Base-by-base conservation (phyloP, 2,329 filamentous ascomycete genomes). In the Verticillium isaacii region DNA sequence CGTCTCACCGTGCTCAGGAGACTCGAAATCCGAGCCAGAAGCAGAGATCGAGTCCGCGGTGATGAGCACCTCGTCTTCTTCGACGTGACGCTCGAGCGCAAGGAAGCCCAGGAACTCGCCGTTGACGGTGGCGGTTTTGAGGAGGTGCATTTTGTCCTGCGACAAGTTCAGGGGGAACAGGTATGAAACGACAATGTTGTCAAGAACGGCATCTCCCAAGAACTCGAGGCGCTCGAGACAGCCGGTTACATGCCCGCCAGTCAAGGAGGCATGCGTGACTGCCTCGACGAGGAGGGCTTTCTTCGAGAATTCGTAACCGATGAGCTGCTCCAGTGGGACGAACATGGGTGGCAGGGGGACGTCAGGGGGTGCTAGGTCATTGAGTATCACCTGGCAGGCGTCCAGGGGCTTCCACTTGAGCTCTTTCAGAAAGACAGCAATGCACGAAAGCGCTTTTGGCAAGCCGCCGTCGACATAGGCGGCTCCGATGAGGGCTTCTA, bases 401-500 rank as follows among this genome's bases (percentile, higher is more conserved):
- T 75, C 71, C 0, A 85, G 72, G n/a, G 77, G 71, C 29, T 73
- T 71, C 87, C 86, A 90, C 9, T 78, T 62, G 1, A 83, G 71
- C 58, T 89, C 82, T 0, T 83, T 82, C 1, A 96, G 72, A 66
- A 97, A 89, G 1, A 88, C 71, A 3, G 81, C 78, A 14, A 95
- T 81, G 71, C 89, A 93, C 2, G 75, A 68, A 17, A 89, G 74
- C 0, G 89, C 89, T 66, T 85, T 88, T 0, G 77, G 57, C 15
- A 90, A 76, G 0, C 90, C 90, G 1, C 91, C 90, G 59, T 91
- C 84, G 1, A 90, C 64, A 67, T 85, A 93, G 0, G 90, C 84
- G 1, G 88, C 90, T 1, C 92, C 94, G 23, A 97, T 89, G 0
- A 97, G 78, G 0, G 93, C 85, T 65, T 98, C 94, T 0, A 97